Conservation (phyloP, 495 filamentous ascomycete species). For the Apiosordaria backusii region DNA sequence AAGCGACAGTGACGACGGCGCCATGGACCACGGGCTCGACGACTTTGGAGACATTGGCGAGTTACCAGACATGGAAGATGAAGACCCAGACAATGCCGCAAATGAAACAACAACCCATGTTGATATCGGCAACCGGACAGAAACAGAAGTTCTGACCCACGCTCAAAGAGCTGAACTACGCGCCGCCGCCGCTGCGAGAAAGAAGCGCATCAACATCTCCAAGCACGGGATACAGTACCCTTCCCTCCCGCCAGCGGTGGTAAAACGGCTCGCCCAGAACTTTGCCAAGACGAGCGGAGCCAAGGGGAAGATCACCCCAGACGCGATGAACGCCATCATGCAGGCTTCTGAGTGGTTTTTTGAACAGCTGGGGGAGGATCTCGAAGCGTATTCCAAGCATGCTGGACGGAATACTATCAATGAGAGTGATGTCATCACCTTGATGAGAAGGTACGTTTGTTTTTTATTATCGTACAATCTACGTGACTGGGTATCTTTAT, state of each 20-base stretch:
- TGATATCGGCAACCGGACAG: slow-evolving; percentile 9
- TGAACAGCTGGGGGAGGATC: slow-evolving; percentile 75
- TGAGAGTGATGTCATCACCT: slow-evolving; percentile 72
- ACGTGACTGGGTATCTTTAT: slow-evolving; percentile 25
- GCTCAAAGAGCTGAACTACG: slow-evolving; percentile 28
- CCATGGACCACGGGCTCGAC: slow-evolving; percentile 11
- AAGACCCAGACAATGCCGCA: slow-evolving; percentile 7
- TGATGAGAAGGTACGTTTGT: slow-evolving; percentile 66
- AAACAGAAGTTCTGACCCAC: not conserved
- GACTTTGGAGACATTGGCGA: slow-evolving; percentile 22
- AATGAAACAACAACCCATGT: not conserved
- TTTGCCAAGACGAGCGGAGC: slow-evolving; percentile 61
- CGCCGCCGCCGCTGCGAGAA: slow-evolving; percentile 23
- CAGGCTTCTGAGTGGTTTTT: slow-evolving; percentile 86
- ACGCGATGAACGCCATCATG: slow-evolving; percentile 68
- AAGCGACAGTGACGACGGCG: slow-evolving; percentile 30
- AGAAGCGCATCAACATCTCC: slow-evolving; percentile 60
- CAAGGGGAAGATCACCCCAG: slow-evolving; percentile 65
- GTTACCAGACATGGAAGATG: slow-evolving; percentile 20
- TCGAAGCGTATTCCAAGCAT: slow-evolving; percentile 75
- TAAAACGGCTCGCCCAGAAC: slow-evolving; percentile 71
- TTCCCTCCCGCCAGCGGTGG: slow-evolving; percentile 62
- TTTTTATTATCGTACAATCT: slow-evolving; percentile 33
- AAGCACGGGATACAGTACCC: slow-evolving; percentile 71
- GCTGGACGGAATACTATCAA: slow-evolving; percentile 81